Evolutionary conservation across 306 rosid genomes (phyloP).

Genomic region (Senna siamea): DNA sequence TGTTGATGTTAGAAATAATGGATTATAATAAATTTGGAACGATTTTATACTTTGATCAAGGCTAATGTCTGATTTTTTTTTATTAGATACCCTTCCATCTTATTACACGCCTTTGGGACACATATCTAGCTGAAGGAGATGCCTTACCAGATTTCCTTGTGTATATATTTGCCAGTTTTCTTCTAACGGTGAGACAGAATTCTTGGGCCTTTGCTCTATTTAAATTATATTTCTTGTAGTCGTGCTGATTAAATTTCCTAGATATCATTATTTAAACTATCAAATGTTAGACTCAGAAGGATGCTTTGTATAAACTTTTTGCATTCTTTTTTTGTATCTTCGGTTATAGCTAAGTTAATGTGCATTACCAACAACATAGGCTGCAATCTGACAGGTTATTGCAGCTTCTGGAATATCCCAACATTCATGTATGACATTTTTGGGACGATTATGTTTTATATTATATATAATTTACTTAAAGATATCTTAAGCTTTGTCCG

Average conservation of each 20-base stretch:
- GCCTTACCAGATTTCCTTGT: conserved; percentile 97
- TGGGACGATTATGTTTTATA: background rate
- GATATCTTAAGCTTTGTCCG: background rate
- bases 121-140: conserved; percentile 98
- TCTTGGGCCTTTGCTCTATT: conserved; percentile 4
- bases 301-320: background rate
- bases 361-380: conserved; percentile 2
- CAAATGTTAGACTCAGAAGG: background rate
- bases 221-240: conserved; percentile 42
- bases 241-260: background rate
- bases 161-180: conserved; percentile 96
- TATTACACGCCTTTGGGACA: conserved; percentile 97
- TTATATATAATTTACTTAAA: no score
- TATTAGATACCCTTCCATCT: conserved; percentile 87
- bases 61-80: conserved; percentile 42
- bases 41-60: conserved; percentile 34
- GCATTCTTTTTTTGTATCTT: background rate
- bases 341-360: background rate
- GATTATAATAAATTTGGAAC: background rate
- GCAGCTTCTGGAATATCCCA: conserved; percentile 3
- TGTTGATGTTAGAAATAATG: conserved; percentile 12
- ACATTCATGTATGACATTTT: no score
- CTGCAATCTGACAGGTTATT: conserved; percentile 1
- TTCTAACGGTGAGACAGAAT: conserved; percentile 77
- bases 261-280: background rate